Base-by-base conservation (phyloP, 2,329 filamentous ascomycete genomes). In the Macroventuria anomochaeta region DNA sequence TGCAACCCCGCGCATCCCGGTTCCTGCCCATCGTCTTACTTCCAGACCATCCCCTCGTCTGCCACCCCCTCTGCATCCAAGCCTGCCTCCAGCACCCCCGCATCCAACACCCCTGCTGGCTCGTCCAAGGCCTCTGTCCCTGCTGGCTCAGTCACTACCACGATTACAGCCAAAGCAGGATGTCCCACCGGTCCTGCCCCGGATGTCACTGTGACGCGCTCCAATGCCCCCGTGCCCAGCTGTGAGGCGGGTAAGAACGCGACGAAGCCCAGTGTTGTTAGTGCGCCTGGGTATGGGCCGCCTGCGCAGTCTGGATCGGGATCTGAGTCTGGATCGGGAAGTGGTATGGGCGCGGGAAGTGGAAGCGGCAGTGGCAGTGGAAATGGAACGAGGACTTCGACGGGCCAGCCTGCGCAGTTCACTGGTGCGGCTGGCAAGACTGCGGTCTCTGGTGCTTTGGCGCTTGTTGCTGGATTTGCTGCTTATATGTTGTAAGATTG, bases 201-300 rank as follows among this genome's bases (percentile, higher is more conserved):
- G 3, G 58, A 65, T 32, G 59, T 61, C 2, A 53, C 58, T 6
- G 63, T 65, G 7, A 65, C 59, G 3, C 55, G 61, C 29, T 63
- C 63, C 10, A 41, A 47, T 12, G 59, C 58, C 2, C 37, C 46
- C 0, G 57, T 59, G 1, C 62, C 61, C 1, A 47, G 49, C 13
- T 67, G 64, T 32, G 59, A 41, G 8, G 62, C 55, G 0, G 61
- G 58, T 1, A 56, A 58, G 26, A 64, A 67, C 42, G 49, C 33
- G 3, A 67, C 64, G 0, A 65, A 64, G 52, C 58, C 62, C 1
- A 38, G 41, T 3, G 57, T 67, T 7, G 29, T 67, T 38, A 58
- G 40, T 21, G 57, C 62, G 50, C 43, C 58, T 5, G 57, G 58
- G 6, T 46, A 50, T 20, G 57, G 51, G 11, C 21, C 46, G 1